A percentile compares a stretch with the other conserved stretches of the same genome.
These are phyloP conservation scores for Spergularia marina DNA, from an alignment of 148 eudicot species.

Conservation along the genomic window DNA sequence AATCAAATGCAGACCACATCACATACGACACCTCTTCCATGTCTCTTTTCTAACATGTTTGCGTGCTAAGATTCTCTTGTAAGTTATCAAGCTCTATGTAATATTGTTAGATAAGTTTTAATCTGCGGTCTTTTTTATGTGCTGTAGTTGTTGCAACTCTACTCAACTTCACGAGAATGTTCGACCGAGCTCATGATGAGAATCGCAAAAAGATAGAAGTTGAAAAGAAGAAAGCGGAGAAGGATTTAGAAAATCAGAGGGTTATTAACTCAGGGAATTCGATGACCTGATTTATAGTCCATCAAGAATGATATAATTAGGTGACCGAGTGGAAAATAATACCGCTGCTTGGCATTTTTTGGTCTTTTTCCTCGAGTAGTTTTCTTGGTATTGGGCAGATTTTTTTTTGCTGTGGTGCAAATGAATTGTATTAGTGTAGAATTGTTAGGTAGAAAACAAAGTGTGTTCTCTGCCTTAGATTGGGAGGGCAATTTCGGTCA, in stretches of 20 bases:
- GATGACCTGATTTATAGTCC: slow-evolving; percentile 23
- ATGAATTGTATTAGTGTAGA: neutral
- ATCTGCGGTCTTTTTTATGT: slow-evolving; percentile 1
- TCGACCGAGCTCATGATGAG: slow-evolving; percentile 67
- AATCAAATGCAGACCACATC: too few species aligned
- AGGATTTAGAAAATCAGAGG: slow-evolving; percentile 48
- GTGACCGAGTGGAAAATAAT: slow-evolving; percentile 13
- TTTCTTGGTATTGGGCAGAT: neutral
- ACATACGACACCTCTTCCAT: too few species aligned
- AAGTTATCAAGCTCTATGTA: too few species aligned
- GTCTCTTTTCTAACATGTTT: too few species aligned
- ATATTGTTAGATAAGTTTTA: neutral
- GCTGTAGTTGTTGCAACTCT: slow-evolving; percentile 68
- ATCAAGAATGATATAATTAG: slow-evolving; percentile 24
- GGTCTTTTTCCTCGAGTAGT: neutral
- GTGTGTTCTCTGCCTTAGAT: too few species aligned
- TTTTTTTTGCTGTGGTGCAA: neutral
- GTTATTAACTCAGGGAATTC: slow-evolving; percentile 29
- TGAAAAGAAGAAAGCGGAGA: slow-evolving; percentile 71
- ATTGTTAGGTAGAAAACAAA: too few species aligned
- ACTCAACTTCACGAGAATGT: slow-evolving; percentile 70
- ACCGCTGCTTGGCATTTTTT: neutral
- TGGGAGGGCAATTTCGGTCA: too few species aligned
- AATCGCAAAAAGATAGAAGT: slow-evolving; percentile 66
- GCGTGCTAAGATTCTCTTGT: too few species aligned